Percentiles rank a stretch among this genome's conserved stretches.
Conservation (phyloP, 1,284 basidiomycete genomes). For the Termitomyces sp. region DNA sequence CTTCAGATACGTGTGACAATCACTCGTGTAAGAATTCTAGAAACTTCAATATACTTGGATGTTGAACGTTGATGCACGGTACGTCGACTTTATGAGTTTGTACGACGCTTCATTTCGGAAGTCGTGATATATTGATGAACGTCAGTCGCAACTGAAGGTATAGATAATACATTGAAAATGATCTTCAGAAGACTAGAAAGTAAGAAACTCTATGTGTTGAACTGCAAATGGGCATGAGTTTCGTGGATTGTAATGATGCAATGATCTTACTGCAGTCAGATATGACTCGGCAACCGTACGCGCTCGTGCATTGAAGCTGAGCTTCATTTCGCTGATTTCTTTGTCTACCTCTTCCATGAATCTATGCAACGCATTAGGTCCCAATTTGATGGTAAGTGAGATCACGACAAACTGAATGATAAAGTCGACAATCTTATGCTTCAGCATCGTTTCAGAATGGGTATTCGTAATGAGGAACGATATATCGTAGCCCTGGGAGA, state of each 20-base stretch:
- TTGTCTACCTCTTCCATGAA: slow-evolving; percentile 99
- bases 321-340: slow-evolving; percentile 88
- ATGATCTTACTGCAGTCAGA: slow-evolving; percentile 59
- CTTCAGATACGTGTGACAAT: no score
- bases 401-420: slow-evolving; percentile 78
- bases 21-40: no score
- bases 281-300: slow-evolving; percentile 96
- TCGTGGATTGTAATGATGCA: not conserved
- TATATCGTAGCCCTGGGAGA: slow-evolving; percentile 87
- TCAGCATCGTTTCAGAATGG: slow-evolving; percentile 96
- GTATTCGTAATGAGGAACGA: slow-evolving; percentile 98
- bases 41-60: no score
- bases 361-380: slow-evolving; percentile 32
- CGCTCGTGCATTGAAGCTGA: slow-evolving; percentile 90
- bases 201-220: slow-evolving; percentile 29
- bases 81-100: not conserved
- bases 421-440: slow-evolving; percentile 99
- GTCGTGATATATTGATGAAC: not conserved
- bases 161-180: not conserved
- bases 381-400: not conserved
- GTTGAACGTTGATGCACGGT: not conserved
- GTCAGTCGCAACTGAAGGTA: not conserved
- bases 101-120: not conserved
- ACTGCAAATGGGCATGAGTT: slow-evolving; percentile 22
- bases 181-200: not conserved